Evolutionary conservation across 805 yeast species (phyloP).

Genomic region (Debaryomyces maramus): DNA sequence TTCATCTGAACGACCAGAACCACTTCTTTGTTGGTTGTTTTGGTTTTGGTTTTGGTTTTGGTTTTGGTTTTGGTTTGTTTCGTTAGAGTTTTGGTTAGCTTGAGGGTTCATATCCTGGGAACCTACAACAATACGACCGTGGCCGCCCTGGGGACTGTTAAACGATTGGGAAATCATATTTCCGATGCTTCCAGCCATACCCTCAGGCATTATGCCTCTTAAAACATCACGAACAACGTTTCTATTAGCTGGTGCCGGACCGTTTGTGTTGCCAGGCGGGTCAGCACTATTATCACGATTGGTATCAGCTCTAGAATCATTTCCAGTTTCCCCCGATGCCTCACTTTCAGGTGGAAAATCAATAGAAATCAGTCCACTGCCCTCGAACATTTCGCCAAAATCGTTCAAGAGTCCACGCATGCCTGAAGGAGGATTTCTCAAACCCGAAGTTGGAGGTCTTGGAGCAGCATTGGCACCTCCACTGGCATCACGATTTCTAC

Average conservation of each 20-base stretch:
- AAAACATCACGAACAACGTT: conserved; percentile 12
- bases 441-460: not conserved
- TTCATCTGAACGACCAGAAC: conserved; percentile 2
- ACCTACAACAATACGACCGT: conserved; percentile 1
- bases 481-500: not conserved
- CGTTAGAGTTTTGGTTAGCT: not conserved
- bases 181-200: conserved; percentile 10
- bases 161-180: conserved; percentile 10
- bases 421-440: conserved; percentile 4
- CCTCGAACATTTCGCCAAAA: conserved; percentile 23
- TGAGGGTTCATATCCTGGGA: not conserved
- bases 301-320: too few species aligned
- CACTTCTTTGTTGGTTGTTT: not conserved
- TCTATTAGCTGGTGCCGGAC: not conserved
- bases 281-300: not conserved
- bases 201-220: conserved; percentile 16
- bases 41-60: not conserved
- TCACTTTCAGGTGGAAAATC: not conserved
- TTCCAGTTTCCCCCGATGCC: not conserved
- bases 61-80: not conserved
- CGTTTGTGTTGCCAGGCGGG: not conserved
- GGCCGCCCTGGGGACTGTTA: conserved; percentile 7
- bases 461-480: not conserved
- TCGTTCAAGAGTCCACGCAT: conserved; percentile 22
- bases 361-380: conserved; percentile 6